Conservation (phyloP, 352 stramenopile genomes). For the Peronospora destructor region DNA sequence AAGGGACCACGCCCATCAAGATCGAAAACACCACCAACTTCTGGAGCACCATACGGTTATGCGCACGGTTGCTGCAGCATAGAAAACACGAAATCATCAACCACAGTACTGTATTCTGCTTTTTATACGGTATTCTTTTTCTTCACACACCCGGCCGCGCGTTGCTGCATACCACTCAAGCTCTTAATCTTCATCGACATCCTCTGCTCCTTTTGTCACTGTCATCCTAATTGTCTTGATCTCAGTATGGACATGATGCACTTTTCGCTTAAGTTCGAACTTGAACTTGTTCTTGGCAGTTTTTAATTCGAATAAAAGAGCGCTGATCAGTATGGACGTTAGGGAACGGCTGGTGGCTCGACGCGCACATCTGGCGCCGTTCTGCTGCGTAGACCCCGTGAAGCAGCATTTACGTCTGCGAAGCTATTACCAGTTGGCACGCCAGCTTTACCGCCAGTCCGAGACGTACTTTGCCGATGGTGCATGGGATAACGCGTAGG, state of each 20-base stretch:
- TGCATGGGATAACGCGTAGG: slow-evolving; percentile 70
- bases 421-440: slow-evolving; percentile 66
- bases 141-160: slow-evolving; percentile 30
- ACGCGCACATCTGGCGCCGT: slow-evolving; percentile 47
- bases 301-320: slow-evolving; percentile 25
- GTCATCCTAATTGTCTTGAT: slow-evolving; percentile 4
- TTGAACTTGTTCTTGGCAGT: slow-evolving; percentile 20
- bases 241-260: slow-evolving; percentile 1
- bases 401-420: slow-evolving; percentile 55
- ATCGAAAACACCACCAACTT: slow-evolving; percentile 71
- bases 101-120: background rate
- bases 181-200: slow-evolving; percentile 29
- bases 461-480: slow-evolving; percentile 57
- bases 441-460: slow-evolving; percentile 69
- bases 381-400: slow-evolving; percentile 57
- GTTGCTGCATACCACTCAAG: slow-evolving; percentile 42
- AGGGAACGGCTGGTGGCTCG: slow-evolving; percentile 53
- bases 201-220: slow-evolving; percentile 3
- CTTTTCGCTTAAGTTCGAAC: slow-evolving; percentile 23
- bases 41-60: slow-evolving; percentile 65
- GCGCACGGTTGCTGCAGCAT: slow-evolving; percentile 46
- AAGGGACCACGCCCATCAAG: slow-evolving; percentile 54
- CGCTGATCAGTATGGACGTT: slow-evolving; percentile 25
- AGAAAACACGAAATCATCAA: background rate
- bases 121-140: background rate